Evolutionary conservation across 139 green algal species (phyloP).

Genomic region (Pseudopediastrum boryanum): DNA sequence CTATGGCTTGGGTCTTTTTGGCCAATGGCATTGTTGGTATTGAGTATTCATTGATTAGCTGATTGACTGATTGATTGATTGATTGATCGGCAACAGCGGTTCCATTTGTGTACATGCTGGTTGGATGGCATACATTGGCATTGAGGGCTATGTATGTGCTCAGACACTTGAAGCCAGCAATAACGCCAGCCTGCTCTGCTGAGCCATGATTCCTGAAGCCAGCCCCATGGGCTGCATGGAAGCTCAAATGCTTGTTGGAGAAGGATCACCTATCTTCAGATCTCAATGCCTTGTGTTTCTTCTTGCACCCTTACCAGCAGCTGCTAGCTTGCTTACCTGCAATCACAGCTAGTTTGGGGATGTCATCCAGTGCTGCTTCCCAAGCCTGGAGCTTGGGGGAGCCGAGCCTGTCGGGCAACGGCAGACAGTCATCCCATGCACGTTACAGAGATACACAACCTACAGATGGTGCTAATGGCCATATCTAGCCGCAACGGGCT

Average conservation of each 20-base stretch:
- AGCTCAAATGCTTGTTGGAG: not conserved
- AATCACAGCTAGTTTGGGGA: conserved; percentile 25
- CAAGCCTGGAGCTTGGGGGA: not conserved
- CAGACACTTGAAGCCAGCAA: not conserved
- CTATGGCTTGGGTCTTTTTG: too few species aligned
- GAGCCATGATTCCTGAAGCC: not conserved
- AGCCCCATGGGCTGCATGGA: not conserved
- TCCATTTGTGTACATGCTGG: too few species aligned
- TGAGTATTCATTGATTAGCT: too few species aligned
- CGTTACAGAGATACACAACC: not conserved
- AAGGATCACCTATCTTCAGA: not conserved
- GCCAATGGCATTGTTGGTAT: too few species aligned
- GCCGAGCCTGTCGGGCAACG: conserved; percentile 2
- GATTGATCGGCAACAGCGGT: too few species aligned
- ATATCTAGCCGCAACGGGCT: not conserved
- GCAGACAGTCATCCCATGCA: not conserved
- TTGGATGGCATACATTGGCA: too few species aligned
- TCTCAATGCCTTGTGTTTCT: not conserved
- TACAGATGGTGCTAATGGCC: not conserved
- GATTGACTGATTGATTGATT: too few species aligned
- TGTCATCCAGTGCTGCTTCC: conserved; percentile 32
- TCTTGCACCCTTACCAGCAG: not conserved
- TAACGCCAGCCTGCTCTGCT: not conserved
- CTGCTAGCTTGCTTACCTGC: not conserved
- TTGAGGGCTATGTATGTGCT: too few species aligned